Evolutionary conservation across 495 filamentous ascomycete genomes (phyloP), one percentile per base, ranked within the genome.

Genomic region (Penicillium argentinense): DNA sequence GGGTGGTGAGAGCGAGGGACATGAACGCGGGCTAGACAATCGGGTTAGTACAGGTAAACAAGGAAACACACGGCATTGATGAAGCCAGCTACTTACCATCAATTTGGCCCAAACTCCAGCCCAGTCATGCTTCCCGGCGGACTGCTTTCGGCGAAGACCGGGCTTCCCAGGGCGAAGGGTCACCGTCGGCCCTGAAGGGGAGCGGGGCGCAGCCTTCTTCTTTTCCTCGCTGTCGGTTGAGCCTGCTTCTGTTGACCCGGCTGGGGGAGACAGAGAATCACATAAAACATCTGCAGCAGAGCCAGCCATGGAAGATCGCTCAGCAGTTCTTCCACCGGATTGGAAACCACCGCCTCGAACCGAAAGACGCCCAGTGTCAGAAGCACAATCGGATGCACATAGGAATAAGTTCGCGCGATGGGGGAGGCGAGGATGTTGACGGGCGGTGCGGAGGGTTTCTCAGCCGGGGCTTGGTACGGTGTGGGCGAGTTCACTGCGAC

Each of bases 261-360:
- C 82, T 13, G 79, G 77, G 88, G 88, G 9, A 95, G 76, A 66
- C 91, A 96, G 17, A 85, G 47, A 13, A 88, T 60, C 29, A 74
- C 82, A 62, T 90, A 96, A 4, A 55, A 63, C 9, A 80, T 63
- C 62, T 97, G 92, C 2, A 90, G 56, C 2, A 75, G 61, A 2
- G 78, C 70, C 11, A 93, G 69, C 37, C 80, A 67, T 2, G 84
- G 77, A n/a, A 93, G 62, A 21, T 79, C 68, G 24, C 53, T 74
- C 1, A 76, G 51, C 42, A 98, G 79, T 12, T 83, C 76, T 12
- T 76, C 60, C 6, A 87, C 79, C 6, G 93, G 91, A 56, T 91
- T 75, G 23, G 73, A 68, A 9, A 96, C 86, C 14, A 96, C 73
- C 17, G 71, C 56, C 22, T 63, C 59, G 71, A 97, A 96, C 25